Base-by-base conservation (phyloP, 179 eudicot species). In the Pouteria campechiana region DNA sequence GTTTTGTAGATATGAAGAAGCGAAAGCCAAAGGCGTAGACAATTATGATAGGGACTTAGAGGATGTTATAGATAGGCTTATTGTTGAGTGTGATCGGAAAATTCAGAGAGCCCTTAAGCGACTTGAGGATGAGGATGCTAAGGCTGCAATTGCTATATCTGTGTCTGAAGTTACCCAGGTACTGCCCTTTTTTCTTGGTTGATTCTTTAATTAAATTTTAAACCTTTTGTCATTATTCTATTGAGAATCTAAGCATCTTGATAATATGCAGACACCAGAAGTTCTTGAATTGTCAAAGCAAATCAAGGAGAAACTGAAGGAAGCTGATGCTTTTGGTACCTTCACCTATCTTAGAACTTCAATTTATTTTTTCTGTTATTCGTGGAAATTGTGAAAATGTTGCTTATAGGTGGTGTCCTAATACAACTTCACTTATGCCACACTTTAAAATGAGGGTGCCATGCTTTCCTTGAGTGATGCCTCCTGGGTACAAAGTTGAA, bases 1-100 rank as follows among this genome's bases (percentile, higher is more conserved):
- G n/a, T n/a, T n/a, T n/a, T n/a, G n/a, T n/a, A 90, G 98, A 73
- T 90, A 90, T 63, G 84, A 79, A 53, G 95, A 86, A 69, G 85
- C 82, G 5, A 86, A 59, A 64, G 81, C 75, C 24, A 76, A 86
- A 48, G 93, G 94, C 41, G 36, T 49, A 19, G 84, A 86, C 55
- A 82, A 67, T 44, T 90, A 81, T 52, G 98, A 90, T 39, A 69
- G 83, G 60, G 95, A 90, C 28, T 73, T 90, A 60, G 98, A 90
- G 75, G 94, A 90, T 73, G 78, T 71, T 27, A 90, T 90, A 42
- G 98, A 90, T 50, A 73, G 84, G 66, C 94, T 85, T 52, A 90
- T 90, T 52, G 81, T 85, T 66, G 95, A 90, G 57, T 86, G 95
- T 65, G 95, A 86, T 59, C 65, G 92, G 41, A 86, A 90, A 70